phyloP scores from a whole-genome alignment of 768 basidiomycete species.

The Pleurotus cornucopiae region DNA sequence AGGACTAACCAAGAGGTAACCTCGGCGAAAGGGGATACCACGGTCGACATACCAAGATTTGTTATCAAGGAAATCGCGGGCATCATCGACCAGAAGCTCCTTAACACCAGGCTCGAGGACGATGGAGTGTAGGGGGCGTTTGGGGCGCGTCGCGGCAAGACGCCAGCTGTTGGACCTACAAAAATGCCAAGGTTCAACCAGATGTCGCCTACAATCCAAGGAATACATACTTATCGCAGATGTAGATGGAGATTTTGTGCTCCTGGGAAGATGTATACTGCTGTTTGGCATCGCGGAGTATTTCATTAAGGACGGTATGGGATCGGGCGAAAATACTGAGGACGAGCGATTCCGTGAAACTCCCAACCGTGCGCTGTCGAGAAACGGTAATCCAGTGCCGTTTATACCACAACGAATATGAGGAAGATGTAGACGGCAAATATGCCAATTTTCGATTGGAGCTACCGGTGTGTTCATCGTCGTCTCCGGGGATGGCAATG shows the following conservation, averaged over 20 bases:
- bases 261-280: constrained; percentile 47
- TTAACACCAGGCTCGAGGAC: constrained; percentile 56
- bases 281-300: constrained; percentile 53
- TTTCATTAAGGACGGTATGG: constrained; percentile 39
- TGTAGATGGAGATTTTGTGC: constrained; percentile 48
- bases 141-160: constrained; percentile 45
- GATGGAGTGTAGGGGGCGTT: constrained; percentile 53
- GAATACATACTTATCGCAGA: constrained; percentile 34
- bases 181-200: not conserved
- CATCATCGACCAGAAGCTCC: constrained; percentile 55
- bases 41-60: constrained; percentile 60
- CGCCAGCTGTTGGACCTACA: constrained; percentile 37
- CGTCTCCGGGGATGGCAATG: not conserved
- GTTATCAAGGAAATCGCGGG: constrained; percentile 52
- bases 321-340: constrained; percentile 46
- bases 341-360: constrained; percentile 30
- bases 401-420: constrained; percentile 47
- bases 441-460: constrained; percentile 33
- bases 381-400: constrained; percentile 37
- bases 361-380: constrained; percentile 29
- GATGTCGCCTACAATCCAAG: not conserved
- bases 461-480: constrained; percentile 13
- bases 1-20: constrained; percentile 69
- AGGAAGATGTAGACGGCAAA: constrained; percentile 35
- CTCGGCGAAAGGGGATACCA: constrained; percentile 67